phyloP scores from a whole-genome alignment of 2,329 filamentous ascomycete genomes.

The Cladophialophora yegresii region DNA sequence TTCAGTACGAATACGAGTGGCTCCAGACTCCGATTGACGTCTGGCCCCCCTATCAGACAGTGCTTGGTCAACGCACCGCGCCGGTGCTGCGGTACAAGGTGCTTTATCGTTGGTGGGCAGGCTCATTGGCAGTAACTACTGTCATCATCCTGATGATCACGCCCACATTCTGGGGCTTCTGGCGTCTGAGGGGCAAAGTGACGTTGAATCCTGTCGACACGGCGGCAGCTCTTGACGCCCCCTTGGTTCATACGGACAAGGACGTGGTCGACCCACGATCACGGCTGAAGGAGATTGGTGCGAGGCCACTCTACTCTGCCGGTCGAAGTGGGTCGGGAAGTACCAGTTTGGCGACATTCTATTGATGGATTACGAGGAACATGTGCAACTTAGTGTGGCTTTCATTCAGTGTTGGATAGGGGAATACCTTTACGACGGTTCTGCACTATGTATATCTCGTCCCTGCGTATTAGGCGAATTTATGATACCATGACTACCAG shows the following conservation, averaged over 20 bases:
- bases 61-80: background rate
- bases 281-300: conserved; percentile 1
- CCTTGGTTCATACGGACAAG: conserved; percentile 18
- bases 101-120: background rate
- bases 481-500: background rate
- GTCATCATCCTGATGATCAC: conserved; percentile 14
- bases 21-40: background rate
- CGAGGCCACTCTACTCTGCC: background rate
- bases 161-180: conserved; percentile 13
- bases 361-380: background rate
- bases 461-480: background rate
- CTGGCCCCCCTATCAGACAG: background rate
- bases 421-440: background rate
- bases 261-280: conserved; percentile 6
- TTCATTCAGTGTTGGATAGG: background rate
- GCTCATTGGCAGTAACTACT: conserved; percentile 7
- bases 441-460: background rate
- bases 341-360: background rate
- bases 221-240: conserved; percentile 3
- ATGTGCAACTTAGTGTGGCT: background rate
- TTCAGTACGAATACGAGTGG: background rate
- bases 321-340: background rate
- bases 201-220: conserved; percentile 14
- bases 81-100: background rate
- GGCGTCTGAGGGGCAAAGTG: conserved; percentile 2